Evolutionary conservation across 208 protist species (phyloP).

Genomic region (Lotmaria passim): DNA sequence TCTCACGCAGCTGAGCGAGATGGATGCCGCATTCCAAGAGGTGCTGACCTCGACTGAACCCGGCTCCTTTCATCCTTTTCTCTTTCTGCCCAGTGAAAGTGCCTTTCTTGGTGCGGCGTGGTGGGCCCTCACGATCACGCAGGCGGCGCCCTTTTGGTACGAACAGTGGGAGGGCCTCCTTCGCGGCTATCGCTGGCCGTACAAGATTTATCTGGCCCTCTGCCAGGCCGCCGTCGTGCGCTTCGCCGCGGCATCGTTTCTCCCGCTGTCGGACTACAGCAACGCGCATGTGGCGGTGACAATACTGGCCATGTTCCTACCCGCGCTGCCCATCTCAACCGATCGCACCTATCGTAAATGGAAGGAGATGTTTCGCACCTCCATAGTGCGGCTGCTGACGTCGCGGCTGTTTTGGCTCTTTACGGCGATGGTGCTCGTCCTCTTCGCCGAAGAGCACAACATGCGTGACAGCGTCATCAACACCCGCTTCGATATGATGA

Average conservation of each 20-base stretch:
- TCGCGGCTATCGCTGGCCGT: slow-evolving; percentile 42
- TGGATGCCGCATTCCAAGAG: slow-evolving; percentile 61
- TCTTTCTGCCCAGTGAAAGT: slow-evolving; percentile 63
- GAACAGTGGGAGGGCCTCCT: slow-evolving; percentile 73
- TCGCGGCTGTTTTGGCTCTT: slow-evolving; percentile 87
- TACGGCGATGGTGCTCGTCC: slow-evolving; percentile 54
- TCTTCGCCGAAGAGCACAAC: slow-evolving; percentile 57
- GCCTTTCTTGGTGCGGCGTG: slow-evolving; percentile 63
- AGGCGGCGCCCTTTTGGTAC: slow-evolving; percentile 67
- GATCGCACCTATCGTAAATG: slow-evolving; percentile 78
- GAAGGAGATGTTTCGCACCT: slow-evolving; percentile 72
- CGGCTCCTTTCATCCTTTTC: slow-evolving; percentile 71
- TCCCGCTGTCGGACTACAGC: slow-evolving; percentile 68
- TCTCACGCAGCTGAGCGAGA: slow-evolving; percentile 17
- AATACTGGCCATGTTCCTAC: slow-evolving; percentile 81
- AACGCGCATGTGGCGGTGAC: slow-evolving; percentile 75
- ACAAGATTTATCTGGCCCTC: slow-evolving; percentile 74
- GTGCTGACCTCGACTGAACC: slow-evolving; percentile 53
- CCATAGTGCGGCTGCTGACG: slow-evolving; percentile 65
- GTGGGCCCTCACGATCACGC: slow-evolving; percentile 54
- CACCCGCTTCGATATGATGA: slow-evolving; percentile 73
- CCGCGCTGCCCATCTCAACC: slow-evolving; percentile 77
- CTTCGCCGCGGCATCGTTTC: slow-evolving; percentile 75
- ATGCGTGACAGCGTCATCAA: slow-evolving; percentile 30
- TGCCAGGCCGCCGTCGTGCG: slow-evolving; percentile 72